Evolutionary conservation across 148 eudicot genomes (phyloP), one percentile per base, ranked within the genome.

Genomic region (Rhododendron mucronatum): DNA sequence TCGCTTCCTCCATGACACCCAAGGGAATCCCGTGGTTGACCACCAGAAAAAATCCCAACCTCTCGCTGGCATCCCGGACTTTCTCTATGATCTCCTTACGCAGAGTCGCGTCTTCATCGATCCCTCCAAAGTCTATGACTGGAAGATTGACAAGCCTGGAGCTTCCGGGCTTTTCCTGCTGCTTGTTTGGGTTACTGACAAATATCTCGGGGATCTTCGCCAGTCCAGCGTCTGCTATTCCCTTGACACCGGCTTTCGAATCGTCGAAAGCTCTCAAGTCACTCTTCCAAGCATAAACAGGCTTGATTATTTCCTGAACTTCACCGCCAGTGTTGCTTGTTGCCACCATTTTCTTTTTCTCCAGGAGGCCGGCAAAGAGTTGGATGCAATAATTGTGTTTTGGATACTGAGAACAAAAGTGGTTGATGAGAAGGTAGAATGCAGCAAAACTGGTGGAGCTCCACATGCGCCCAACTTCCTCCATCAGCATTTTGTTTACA

Each of bases 21-120:
- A 1, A 9, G 2, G 74, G 84, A 41, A 88, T 78, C 45, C 85
- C 91, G 23, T 89, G 92, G 50, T 89, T 91, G 16, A 91, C 28
- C 81, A 91, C 84, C 35, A 87, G 92, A 82, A 91, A 89, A 50
- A 89, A 86, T 2, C 92, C 91, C 87, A 89, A 77, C 1, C 51
- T 71, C 67, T 89, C 86, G 0, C 85, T 82, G 14, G 92, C 91
- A 7, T 7, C 0, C 1, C 51, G 37, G 8, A 89, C 83, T 48
- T 80, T 41, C 12, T 86, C 47, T 8, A 87, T 77, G 1, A 88
- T 23, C 7, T 28, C 39, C 14, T 0, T 71, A 13, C 8, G 76
- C 76, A 13, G 4, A 71, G 6, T 37, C 26, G 10, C 18, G 47
- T 15, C 59, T 41, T 16, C 80, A 28, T 71, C 37, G 2, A 71